These are phyloP conservation scores for Apostasia shenzhenica DNA, from an alignment of 106 monocot species.

Conservation along the genomic window DNA sequence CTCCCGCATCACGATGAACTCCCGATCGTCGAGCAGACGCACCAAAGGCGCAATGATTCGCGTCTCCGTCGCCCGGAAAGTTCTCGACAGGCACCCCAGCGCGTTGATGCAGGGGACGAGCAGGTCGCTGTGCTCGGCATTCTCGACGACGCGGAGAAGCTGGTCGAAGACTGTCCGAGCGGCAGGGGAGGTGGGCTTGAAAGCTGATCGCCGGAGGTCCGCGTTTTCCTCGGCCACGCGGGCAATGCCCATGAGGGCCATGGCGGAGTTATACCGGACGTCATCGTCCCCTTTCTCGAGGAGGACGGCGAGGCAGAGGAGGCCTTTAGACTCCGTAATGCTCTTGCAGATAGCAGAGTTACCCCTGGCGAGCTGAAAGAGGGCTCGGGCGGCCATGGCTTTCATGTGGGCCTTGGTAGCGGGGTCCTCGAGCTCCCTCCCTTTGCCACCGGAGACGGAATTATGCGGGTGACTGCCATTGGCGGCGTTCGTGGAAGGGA, in stretches of 20 bases:
- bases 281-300: constrained; percentile 76
- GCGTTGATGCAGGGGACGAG: constrained; percentile 68
- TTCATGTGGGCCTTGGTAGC: constrained; percentile 17
- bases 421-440: constrained; percentile 22
- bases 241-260: constrained; percentile 87
- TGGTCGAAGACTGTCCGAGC: constrained; percentile 85
- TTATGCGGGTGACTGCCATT: background rate
- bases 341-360: constrained; percentile 73
- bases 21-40: constrained; percentile 65
- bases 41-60: constrained; percentile 82
- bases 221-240: constrained; percentile 62
- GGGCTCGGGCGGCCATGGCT: constrained; percentile 42
- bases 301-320: constrained; percentile 87
- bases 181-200: constrained; percentile 86
- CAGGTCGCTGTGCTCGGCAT: constrained; percentile 53
- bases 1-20: constrained; percentile 40
- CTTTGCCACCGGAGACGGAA: constrained; percentile 3
- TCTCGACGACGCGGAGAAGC: constrained; percentile 61
- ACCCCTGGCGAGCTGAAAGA: constrained; percentile 57
- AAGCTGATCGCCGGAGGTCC: constrained; percentile 68
- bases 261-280: constrained; percentile 75
- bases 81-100: constrained; percentile 76
- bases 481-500: background rate
- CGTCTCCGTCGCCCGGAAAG: constrained; percentile 84
- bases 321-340: constrained; percentile 82